Base-by-base conservation (phyloP, 2,329 filamentous ascomycete species). In the Fusarium mundagurra region DNA sequence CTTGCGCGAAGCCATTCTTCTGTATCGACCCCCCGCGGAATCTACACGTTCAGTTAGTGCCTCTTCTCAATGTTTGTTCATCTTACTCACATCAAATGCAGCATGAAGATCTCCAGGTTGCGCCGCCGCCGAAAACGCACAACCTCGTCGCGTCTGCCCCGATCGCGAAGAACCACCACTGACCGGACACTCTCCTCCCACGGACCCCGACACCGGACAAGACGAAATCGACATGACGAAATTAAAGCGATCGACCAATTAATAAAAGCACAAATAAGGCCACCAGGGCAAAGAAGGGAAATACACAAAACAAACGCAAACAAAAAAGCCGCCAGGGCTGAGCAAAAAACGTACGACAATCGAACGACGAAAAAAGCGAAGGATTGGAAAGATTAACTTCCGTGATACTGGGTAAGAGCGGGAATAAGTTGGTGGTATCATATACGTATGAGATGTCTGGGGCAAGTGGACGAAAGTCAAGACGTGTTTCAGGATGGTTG, bases 1-100 rank as follows among this genome's bases (percentile, higher is more conserved):
- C 75, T 84, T 81, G 79, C 81, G 22, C 85, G 82, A 17, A 87
- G 79, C 84, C 85, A 87, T 53, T 86, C 84, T 38, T 84, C 83
- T 4, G 82, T 80, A 50, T 87, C 83, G 8, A 86, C 81, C 1
- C 84, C 85, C 36, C 80, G 78, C 2, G 86, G 85, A 38, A 88
- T 86, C 86, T 86, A 6, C 0, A 33, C 20, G 1, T 8, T 4
- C 8, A 16, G 16, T 61, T 11, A 62, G 44, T 10, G 0, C 1
- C n/a, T 31, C 8, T 16, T 29, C 1, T 4, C 9, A 8, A 4
- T 5, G 20, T 27, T 3, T 4, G 16, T 4, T 41, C 1, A 0
- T 0, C 16, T 27, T 14, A 47, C 65, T 44, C n/a, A 76, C 74
- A 48, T 76, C 70, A n/a, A 76, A 76, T 10, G 75, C 75, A 4